Evolutionary conservation across 140 eudicot genomes (phyloP), one percentile per base, ranked within the genome.

Genomic region (Oenanthe javanica): DNA sequence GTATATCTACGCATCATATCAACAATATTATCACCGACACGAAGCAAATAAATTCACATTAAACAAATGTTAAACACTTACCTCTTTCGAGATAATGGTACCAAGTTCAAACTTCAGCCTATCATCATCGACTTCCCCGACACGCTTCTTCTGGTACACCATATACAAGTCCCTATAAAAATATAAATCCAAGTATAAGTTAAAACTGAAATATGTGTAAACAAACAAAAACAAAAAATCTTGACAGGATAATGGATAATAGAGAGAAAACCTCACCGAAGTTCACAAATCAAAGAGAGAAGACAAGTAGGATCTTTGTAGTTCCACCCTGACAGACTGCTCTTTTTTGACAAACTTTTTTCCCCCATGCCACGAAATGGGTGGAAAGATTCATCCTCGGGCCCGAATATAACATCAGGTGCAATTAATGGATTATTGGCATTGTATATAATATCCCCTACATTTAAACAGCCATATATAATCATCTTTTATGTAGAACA

Each of bases 391-490:
- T 89, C 97, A 83, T 92, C 97, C 76, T 94, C 97, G 0, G 95
- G 93, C 27, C 98, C 98, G 31, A 94, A 94, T 13, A 94, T 85
- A n/a, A 94, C 59, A 84, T 94, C 98, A 3, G 98, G 98, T 9
- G 94, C 87, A 79, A 83, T 81, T 81, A 94, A 78, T 7, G 98
- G 98, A 81, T 88, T 87, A 11, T 87, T 81, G 42, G 94, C 96
- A 84, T 92, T 92, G 95, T 87, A 94, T 72, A 92, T 86, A 14
- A 94, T 89, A 92, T 94, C 98, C 98, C 98, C 97, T 92, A 57
- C 27, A 84, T 48, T 27, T 40, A 82, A 1, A 52, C 51, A 57
- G 72, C 18, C 75, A 75, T 69, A 21, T 66, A 21, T 57, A 42
- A 67, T 19, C 27, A 3, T 59, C 46, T 46, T 14, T 40, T 59